Conservation (phyloP, 371 early-diverging fungal species). For the Chytridiales sp. region DNA sequence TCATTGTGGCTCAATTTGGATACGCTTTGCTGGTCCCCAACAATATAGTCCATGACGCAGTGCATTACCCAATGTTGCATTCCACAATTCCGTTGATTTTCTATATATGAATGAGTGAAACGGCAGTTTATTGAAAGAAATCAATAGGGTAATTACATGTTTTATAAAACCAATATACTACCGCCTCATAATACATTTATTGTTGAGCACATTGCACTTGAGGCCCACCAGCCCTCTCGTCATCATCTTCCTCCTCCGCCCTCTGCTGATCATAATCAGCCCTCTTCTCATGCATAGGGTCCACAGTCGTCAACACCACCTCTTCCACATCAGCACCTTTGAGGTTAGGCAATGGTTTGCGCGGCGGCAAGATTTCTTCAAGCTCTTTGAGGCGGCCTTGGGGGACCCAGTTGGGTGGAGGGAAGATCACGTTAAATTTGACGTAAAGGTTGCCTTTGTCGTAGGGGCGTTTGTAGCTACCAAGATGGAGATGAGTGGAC, state of each 20-base stretch:
- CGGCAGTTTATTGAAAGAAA: too few species aligned
- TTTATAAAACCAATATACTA: too few species aligned
- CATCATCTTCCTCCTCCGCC: slow-evolving; percentile 67
- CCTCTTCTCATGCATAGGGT: slow-evolving; percentile 65
- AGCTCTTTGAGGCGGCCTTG: slow-evolving; percentile 45
- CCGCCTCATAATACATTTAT: too few species aligned
- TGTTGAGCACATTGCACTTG: slow-evolving; percentile 96
- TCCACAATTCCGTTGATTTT: too few species aligned
- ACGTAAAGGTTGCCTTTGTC: slow-evolving; percentile 85
- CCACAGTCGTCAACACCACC: slow-evolving; percentile 74
- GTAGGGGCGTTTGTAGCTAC: slow-evolving; percentile 57
- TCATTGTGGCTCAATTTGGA: too few species aligned
- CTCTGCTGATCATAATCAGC: slow-evolving; percentile 40
- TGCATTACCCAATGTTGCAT: too few species aligned
- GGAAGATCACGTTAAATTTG: slow-evolving; percentile 86
- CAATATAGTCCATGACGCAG: too few species aligned
- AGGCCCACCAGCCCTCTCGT: slow-evolving; percentile 64
- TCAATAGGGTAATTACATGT: too few species aligned
- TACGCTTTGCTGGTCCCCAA: too few species aligned
- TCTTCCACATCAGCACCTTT: slow-evolving; percentile 57
- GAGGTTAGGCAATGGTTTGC: slow-evolving; percentile 28
- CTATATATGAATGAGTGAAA: too few species aligned
- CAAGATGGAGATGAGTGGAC: slow-evolving; percentile 1
- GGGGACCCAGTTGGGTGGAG: slow-evolving; percentile 75
- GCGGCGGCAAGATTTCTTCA: slow-evolving; percentile 48